Base-by-base conservation (phyloP, 768 basidiomycete species). In the Botryobasidium botryosum region DNA sequence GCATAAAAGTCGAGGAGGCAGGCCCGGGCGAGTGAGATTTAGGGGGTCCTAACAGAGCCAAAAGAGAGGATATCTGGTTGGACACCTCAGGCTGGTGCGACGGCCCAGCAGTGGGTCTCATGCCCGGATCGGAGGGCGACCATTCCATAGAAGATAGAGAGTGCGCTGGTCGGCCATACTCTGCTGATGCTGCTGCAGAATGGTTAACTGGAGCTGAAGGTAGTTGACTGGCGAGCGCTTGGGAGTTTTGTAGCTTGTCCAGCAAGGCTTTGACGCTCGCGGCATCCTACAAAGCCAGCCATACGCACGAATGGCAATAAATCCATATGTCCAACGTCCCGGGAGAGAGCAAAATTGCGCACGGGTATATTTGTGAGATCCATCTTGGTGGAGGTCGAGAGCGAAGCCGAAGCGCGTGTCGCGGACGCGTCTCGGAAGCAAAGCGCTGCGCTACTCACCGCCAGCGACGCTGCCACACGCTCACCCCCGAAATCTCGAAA, bases 201-300 rank as follows among this genome's bases (percentile, higher is more conserved):
- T 18, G 17, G 10, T 32, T 38, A n/a, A 36, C 15, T 20, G 33
- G 47, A 15, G 47, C 26, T 32, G 46, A 21, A 17, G 45, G 5
- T 32, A 31, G 24, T n/a, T 38, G 20, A 25, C 41, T n/a, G 26
- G 40, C 31, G 24, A 47, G 85, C 20, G 74, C 78, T 52, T 72
- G 67, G 3, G 83, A 85, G 2, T 67, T 60, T 41, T 72, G 66
- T 10, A 86, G 64, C 50, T 72, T 71, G 43, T 84, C 78, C 15
- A 88, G 68, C 21, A 87, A 67, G 23, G 79, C 75, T 52, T 73
- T 70, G 39, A 88, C 68, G 36, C 70, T 72, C 49, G 64, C 65
- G 38, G 76, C 64, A 59, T 84, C 79, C 80, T 84, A 26, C 6
- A n/a, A n/a, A n/a, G n/a, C n/a, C n/a, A n/a, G n/a, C n/a, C n/a